phyloP scores from a whole-genome alignment of 495 filamentous ascomycete species.

The Podospora bellae-mahoneyi region DNA sequence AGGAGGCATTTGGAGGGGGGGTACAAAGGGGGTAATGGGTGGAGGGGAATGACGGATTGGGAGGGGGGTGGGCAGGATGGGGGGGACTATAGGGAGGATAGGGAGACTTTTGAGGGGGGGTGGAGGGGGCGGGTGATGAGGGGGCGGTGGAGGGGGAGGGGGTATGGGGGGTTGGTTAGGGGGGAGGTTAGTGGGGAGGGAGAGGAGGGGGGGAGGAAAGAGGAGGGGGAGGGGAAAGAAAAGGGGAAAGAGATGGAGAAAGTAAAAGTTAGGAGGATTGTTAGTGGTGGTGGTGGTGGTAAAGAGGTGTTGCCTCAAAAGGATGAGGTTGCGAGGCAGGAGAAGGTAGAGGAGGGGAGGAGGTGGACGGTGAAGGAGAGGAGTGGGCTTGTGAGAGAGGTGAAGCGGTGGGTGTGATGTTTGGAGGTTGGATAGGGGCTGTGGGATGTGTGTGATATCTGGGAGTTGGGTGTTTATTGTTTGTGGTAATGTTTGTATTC shows the following conservation, averaged over 20 bases:
- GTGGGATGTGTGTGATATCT: too few species aligned
- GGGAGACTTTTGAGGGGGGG: background rate
- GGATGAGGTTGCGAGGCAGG: background rate
- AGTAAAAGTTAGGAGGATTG: background rate
- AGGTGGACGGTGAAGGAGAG: background rate
- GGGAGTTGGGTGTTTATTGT: too few species aligned
- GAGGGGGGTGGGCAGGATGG: constrained; percentile 36
- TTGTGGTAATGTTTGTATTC: too few species aligned
- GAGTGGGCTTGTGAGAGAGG: background rate
- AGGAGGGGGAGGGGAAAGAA: too few species aligned
- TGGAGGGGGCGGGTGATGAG: background rate
- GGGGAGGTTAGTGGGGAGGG: background rate
- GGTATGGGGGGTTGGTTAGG: background rate
- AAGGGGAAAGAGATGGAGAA: background rate
- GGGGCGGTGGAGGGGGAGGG: background rate
- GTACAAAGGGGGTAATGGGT: constrained; percentile 14
- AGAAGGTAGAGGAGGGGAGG: background rate
- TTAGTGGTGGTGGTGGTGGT: background rate
- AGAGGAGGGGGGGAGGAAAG: background rate
- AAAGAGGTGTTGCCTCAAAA: background rate
- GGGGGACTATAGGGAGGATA: background rate
- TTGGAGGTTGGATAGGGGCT: too few species aligned
- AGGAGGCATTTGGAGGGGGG: constrained; percentile 18
- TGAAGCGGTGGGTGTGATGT: background rate
- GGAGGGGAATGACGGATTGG: constrained; percentile 47